Conservation (phyloP, 176 grass and related monocot species). For the Lolium multiflorum region DNA sequence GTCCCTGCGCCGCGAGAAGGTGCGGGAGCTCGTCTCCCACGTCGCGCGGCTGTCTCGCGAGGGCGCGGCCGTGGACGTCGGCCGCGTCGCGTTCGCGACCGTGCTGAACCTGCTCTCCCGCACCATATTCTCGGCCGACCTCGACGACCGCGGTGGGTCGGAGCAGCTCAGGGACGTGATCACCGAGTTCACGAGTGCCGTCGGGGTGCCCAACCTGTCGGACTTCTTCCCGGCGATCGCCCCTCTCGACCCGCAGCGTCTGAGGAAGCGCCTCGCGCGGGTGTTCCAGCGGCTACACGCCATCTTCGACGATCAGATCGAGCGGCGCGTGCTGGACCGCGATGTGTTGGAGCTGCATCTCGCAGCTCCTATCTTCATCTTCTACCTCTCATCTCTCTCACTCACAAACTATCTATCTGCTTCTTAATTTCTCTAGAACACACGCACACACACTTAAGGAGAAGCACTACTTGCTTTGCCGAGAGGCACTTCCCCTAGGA, state of each 20-base stretch:
- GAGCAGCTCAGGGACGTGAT: conserved; percentile 45
- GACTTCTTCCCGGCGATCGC: conserved; percentile 62
- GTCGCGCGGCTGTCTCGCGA: background rate
- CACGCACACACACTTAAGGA: too few relatives aligned
- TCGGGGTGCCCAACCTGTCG: conserved; percentile 42
- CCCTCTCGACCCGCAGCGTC: conserved; percentile 53
- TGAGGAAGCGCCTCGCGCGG: background rate
- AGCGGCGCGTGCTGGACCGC: conserved; percentile 28
- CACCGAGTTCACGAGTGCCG: conserved; percentile 14
- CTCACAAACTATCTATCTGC: too few relatives aligned
- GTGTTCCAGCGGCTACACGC: conserved; percentile 36
- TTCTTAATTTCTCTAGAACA: too few relatives aligned
- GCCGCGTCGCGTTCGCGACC: conserved; percentile 42
- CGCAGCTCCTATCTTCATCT: too few relatives aligned
- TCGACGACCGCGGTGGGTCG: conserved; percentile 41
- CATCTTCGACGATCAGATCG: conserved; percentile 54
- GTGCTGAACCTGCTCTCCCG: conserved; percentile 46
- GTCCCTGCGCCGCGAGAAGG: conserved; percentile 40
- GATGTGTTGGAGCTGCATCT: too few relatives aligned
- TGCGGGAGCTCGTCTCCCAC: conserved; percentile 27
- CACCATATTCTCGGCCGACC: conserved; percentile 56
- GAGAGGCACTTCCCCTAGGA: too few relatives aligned
- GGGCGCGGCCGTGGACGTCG: conserved; percentile 30
- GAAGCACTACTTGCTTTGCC: too few relatives aligned
- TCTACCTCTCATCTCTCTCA: too few relatives aligned